Conservation (phyloP, 2,329 filamentous ascomycete species). For the Colletotrichum falcatum region DNA sequence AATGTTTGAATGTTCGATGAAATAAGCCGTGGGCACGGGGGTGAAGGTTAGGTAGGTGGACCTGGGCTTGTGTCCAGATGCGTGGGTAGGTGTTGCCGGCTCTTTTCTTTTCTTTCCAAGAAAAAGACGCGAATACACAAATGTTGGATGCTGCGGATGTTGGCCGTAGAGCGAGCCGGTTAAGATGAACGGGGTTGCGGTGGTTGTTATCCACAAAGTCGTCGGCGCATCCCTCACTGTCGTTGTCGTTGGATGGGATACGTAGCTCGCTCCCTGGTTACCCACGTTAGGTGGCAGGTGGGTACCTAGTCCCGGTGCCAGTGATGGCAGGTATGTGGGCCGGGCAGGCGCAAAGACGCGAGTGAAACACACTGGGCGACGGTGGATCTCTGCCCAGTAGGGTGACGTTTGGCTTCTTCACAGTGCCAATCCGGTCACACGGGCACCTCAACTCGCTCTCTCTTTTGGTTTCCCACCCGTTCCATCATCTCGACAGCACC, state of each 20-base stretch:
- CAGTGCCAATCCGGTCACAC: conserved; percentile 7
- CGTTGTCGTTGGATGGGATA: conserved; percentile 2
- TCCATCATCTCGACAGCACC: neutral
- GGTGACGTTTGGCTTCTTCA: conserved; percentile 1
- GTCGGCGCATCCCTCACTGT: neutral
- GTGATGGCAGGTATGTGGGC: neutral
- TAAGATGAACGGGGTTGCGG: conserved; percentile 1
- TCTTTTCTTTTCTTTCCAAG: no score
- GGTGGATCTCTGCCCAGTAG: neutral
- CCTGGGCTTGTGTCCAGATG: neutral
- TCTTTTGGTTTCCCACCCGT: neutral
- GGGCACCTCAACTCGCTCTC: neutral
- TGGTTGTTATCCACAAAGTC: neutral
- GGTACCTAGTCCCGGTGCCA: neutral
- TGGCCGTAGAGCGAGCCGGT: neutral
- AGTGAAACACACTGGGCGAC: conserved; percentile 3
- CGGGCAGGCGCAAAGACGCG: neutral
- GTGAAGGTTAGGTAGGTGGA: neutral
- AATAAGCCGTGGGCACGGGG: neutral
- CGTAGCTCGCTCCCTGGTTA: conserved; percentile 3
- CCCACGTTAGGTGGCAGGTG: neutral
- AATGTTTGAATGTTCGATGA: neutral
- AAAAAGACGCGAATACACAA: neutral
- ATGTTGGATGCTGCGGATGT: neutral
- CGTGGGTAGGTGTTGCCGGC: neutral